phyloP scores from a whole-genome alignment of 164 flowering plant genomes.

The Vitis labrusca region DNA sequence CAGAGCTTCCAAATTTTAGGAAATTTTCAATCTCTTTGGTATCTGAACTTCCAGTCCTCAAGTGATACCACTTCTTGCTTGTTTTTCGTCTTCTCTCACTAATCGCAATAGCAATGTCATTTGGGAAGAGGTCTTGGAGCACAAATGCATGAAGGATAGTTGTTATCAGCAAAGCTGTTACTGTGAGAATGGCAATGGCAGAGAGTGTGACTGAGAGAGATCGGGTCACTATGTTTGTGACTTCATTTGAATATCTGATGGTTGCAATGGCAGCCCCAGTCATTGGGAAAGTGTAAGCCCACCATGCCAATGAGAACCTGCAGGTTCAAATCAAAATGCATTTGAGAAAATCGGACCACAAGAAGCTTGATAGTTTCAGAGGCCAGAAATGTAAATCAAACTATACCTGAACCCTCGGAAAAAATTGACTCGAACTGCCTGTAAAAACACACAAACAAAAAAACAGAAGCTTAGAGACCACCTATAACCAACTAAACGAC shows the following conservation, averaged over 20 bases:
- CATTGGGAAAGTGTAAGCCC: slow-evolving; percentile 85
- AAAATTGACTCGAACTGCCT: slow-evolving; percentile 79
- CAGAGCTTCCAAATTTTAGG: slow-evolving; percentile 32
- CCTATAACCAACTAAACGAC: too few species aligned
- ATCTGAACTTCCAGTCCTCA: slow-evolving; percentile 43
- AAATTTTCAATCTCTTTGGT: slow-evolving; percentile 35
- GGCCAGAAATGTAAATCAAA: neutral
- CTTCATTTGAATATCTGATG: slow-evolving; percentile 53
- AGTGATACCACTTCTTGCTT: slow-evolving; percentile 41
- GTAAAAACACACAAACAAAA: slow-evolving; percentile 12
- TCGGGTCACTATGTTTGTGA: slow-evolving; percentile 43
- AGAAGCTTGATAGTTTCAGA: neutral
- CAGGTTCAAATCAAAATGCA: neutral
- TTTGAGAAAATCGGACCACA: neutral
- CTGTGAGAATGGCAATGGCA: slow-evolving; percentile 48
- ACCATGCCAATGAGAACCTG: slow-evolving; percentile 77
- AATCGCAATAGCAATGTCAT: slow-evolving; percentile 87
- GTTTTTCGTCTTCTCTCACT: slow-evolving; percentile 44
- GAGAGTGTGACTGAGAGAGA: slow-evolving; percentile 46
- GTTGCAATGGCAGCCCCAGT: slow-evolving; percentile 79
- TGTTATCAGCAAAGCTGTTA: slow-evolving; percentile 53
- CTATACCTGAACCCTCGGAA: slow-evolving; percentile 76
- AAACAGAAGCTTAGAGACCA: neutral
- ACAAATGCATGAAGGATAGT: slow-evolving; percentile 75
- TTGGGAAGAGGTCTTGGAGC: slow-evolving; percentile 76